Evolutionary conservation across 805 yeast genomes (phyloP).

Genomic region (fission yeast (Schizosaccharomyces pombe)): DNA sequence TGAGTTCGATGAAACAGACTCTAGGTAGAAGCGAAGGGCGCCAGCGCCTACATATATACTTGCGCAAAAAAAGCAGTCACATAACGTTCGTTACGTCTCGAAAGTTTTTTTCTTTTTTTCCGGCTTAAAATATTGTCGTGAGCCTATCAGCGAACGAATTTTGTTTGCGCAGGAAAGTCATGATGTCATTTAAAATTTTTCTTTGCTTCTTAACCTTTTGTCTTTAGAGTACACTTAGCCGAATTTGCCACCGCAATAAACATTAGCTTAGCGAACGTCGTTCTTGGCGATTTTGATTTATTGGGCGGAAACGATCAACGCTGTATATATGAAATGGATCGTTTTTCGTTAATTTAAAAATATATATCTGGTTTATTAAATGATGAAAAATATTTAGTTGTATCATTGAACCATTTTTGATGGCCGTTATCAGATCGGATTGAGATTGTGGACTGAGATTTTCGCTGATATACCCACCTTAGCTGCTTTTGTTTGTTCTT

Average conservation of each 20-base stretch:
- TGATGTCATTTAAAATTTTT: background rate
- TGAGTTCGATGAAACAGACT: background rate
- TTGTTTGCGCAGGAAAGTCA: background rate
- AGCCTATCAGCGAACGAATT: background rate
- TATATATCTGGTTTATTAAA: background rate
- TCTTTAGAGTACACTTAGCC: background rate
- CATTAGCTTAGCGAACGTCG: background rate
- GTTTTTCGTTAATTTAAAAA: too few relatives aligned
- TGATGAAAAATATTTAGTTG: background rate
- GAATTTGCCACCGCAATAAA: background rate
- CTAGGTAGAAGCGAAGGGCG: background rate
- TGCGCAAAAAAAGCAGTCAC: background rate
- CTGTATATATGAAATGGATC: too few relatives aligned
- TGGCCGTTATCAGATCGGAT: too few relatives aligned
- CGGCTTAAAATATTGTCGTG: background rate
- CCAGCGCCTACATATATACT: background rate
- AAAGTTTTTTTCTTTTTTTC: too few relatives aligned
- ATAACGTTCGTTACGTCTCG: background rate
- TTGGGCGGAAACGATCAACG: too few relatives aligned
- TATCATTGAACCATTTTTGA: background rate
- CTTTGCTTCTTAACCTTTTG: background rate
- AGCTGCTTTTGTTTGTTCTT: too few relatives aligned
- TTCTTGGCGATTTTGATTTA: too few relatives aligned
- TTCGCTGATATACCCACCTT: too few relatives aligned
- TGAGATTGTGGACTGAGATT: too few relatives aligned